These are phyloP conservation scores for Opeltia flavorubescens DNA, from an alignment of 495 filamentous ascomycete genomes.

Conservation along the genomic window DNA sequence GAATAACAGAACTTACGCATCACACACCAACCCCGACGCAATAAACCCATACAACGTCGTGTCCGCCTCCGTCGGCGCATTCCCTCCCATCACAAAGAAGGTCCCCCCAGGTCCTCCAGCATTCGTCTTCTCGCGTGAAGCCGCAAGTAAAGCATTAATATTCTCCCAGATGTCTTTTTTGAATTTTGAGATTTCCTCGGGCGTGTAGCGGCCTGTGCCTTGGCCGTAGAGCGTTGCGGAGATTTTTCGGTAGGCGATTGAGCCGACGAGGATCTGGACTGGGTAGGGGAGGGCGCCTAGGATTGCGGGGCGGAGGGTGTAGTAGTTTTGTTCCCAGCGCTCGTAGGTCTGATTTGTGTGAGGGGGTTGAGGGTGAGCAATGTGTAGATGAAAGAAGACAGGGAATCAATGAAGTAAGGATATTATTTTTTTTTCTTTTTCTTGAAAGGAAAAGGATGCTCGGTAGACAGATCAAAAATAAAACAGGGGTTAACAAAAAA, in stretches of 20 bases:
- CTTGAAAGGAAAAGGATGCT: neutral
- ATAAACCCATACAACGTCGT: constrained; percentile 43
- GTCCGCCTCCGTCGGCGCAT: constrained; percentile 42
- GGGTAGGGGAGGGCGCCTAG: constrained; percentile 35
- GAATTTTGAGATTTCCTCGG: constrained; percentile 32
- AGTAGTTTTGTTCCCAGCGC: constrained; percentile 47
- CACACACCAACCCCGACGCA: constrained; percentile 30
- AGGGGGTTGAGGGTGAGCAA: neutral
- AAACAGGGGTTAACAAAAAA: neutral
- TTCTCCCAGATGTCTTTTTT: constrained; percentile 38
- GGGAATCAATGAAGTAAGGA: neutral
- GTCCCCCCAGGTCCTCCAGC: constrained; percentile 16
- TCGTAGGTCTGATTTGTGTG: constrained; percentile 25
- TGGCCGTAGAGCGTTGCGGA: constrained; percentile 35
- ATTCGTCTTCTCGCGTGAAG: constrained; percentile 8
- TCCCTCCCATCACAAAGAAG: constrained; percentile 45
- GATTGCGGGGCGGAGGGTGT: constrained; percentile 40
- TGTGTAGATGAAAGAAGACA: neutral
- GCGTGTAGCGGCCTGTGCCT: constrained; percentile 35
- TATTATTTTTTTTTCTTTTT: neutral
- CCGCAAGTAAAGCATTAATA: constrained; percentile 27
- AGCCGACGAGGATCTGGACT: constrained; percentile 37
- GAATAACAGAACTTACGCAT: constrained; percentile 32
- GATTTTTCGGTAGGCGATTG: constrained; percentile 30
- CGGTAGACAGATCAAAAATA: no score